These are phyloP conservation scores for Ceratobasidium sp. DNA, from an alignment of 1,284 basidiomycete genomes.

Conservation along the genomic window DNA sequence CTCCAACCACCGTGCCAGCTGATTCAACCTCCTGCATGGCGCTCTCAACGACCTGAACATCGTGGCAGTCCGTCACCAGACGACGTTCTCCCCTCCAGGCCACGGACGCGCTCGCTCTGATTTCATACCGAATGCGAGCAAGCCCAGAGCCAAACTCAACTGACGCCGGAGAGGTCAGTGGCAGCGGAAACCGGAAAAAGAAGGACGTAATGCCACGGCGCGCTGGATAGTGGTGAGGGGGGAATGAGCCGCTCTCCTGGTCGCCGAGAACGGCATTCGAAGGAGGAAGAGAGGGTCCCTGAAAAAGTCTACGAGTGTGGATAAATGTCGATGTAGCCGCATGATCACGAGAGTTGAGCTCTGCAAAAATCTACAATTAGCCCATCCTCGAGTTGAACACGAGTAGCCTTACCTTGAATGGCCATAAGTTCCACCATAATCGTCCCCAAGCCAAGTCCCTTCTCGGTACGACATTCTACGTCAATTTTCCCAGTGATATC, in stretches of 20 bases:
- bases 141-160: slow-evolving; percentile 73
- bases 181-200: slow-evolving; percentile 75
- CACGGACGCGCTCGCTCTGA: slow-evolving; percentile 73
- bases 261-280: slow-evolving; percentile 77
- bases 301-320: slow-evolving; percentile 73
- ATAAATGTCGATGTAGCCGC: slow-evolving; percentile 79
- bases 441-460: slow-evolving; percentile 71
- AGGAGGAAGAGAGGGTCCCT: slow-evolving; percentile 72
- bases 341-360: slow-evolving; percentile 77
- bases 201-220: slow-evolving; percentile 76
- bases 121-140: slow-evolving; percentile 73
- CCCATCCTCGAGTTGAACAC: slow-evolving; percentile 30
- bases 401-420: slow-evolving; percentile 66
- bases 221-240: slow-evolving; percentile 71
- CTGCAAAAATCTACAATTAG: slow-evolving; percentile 55
- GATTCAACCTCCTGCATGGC: slow-evolving; percentile 43
- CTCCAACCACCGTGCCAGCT: slow-evolving; percentile 70
- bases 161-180: slow-evolving; percentile 70
- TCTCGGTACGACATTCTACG: slow-evolving; percentile 77
- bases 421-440: slow-evolving; percentile 80
- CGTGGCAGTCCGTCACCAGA: slow-evolving; percentile 68
- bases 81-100: slow-evolving; percentile 75
- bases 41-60: slow-evolving; percentile 71
- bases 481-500: slow-evolving; percentile 76
- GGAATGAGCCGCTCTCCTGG: slow-evolving; percentile 67